Evolutionary conservation across 257 asterid species (phyloP).

Genomic region (Solanum lycopersicoides): DNA sequence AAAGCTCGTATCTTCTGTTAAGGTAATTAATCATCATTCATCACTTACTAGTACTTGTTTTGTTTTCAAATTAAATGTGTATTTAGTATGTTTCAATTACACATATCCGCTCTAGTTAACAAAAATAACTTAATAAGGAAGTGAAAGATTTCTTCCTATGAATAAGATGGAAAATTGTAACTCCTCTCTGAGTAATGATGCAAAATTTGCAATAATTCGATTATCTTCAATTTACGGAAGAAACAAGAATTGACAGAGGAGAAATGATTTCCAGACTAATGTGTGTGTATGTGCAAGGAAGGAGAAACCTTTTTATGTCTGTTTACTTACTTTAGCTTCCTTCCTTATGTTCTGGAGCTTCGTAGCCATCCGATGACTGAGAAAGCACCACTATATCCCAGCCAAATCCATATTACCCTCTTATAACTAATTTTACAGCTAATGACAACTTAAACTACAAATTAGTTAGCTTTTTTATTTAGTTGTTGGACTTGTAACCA

Average conservation of each 20-base stretch:
- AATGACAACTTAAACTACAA: not conserved
- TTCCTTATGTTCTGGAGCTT: not conserved
- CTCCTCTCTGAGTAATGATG: not conserved
- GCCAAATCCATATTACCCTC: not conserved
- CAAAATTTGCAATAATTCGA: not conserved
- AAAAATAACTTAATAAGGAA: not conserved
- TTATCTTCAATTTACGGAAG: not conserved
- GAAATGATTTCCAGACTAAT: not conserved
- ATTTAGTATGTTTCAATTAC: not conserved
- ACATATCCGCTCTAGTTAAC: not conserved
- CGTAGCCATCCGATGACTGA: not conserved
- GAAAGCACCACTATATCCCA: not conserved
- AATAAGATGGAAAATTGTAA: not conserved
- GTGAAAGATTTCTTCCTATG: not conserved
- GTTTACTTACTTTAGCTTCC: not conserved
- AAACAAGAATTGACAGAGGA: not conserved
- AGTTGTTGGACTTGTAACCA: not conserved
- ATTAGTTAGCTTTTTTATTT: not conserved
- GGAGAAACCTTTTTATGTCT: not conserved
- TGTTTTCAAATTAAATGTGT: not conserved
- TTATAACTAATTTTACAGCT: not conserved
- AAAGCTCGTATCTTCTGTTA: not conserved
- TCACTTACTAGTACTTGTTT: not conserved
- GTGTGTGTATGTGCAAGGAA: not conserved
- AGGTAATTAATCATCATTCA: not conserved